Evolutionary conservation across 192 early-diverging fungal genomes (phyloP).

Genomic region (Gonapodya sp.): DNA sequence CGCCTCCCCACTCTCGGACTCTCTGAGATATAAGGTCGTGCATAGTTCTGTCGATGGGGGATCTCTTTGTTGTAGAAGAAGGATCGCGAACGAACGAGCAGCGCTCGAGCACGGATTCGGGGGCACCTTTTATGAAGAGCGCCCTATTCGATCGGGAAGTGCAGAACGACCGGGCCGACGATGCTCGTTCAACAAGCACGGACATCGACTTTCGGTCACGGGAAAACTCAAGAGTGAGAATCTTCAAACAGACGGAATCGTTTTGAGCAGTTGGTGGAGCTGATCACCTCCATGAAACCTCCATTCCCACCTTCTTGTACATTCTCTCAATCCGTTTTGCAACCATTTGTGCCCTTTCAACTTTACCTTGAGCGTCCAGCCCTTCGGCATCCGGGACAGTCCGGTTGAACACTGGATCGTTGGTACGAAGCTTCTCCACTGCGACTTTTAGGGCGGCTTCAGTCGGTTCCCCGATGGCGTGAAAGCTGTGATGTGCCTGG

Average conservation of each 20-base stretch:
- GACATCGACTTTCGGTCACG: conserved; percentile 99
- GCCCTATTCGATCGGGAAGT: background rate
- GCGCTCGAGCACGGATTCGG: conserved; percentile 82
- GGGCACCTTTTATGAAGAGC: conserved; percentile 92
- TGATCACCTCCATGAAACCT: no score
- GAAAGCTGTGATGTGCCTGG: conserved; percentile 39
- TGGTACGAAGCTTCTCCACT: conserved; percentile 85
- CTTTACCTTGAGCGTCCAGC: conserved; percentile 15
- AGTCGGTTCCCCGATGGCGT: conserved; percentile 91
- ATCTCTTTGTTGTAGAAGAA: conserved; percentile 23
- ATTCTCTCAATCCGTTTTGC: background rate
- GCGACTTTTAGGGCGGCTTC: conserved; percentile 92
- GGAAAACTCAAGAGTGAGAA: conserved; percentile 78
- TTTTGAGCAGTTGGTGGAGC: background rate
- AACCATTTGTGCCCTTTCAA: background rate
- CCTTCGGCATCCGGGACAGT: conserved; percentile 20
- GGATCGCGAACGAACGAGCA: conserved; percentile 53
- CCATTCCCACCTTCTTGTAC: conserved; percentile 15
- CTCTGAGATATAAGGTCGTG: conserved; percentile 52
- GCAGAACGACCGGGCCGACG: background rate
- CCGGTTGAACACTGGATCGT: conserved; percentile 56
- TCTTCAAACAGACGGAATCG: background rate
- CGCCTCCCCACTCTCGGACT: conserved; percentile 64
- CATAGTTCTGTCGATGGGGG: conserved; percentile 56
- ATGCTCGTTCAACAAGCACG: conserved; percentile 48